A percentile compares a stretch with the other conserved stretches of the same genome.
phyloP scores from a whole-genome alignment of 2,329 filamentous ascomycete species.

The Exserohilum turcica region DNA sequence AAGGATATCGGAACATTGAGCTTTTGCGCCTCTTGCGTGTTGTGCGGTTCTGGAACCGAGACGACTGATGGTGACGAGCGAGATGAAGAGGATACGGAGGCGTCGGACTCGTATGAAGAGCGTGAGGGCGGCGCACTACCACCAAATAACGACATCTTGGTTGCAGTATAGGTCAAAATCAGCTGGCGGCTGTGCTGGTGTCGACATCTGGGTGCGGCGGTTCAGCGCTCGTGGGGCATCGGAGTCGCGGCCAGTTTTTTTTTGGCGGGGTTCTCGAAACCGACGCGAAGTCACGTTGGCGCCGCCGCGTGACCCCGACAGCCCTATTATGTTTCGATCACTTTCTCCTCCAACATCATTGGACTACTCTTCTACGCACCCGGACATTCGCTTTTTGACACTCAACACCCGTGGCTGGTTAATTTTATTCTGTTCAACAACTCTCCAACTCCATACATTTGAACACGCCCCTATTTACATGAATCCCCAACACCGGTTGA shows the following conservation, averaged over 20 bases:
- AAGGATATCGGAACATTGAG: not conserved
- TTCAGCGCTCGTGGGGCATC: conserved; percentile 10
- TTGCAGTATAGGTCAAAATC: conserved; percentile 25
- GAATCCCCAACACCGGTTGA: not conserved
- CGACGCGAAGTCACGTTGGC: conserved; percentile 22
- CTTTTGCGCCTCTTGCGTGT: conserved; percentile 20
- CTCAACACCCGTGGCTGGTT: no score
- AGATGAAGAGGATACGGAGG: conserved; percentile 7
- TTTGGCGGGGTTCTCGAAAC: conserved; percentile 17
- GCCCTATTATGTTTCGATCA: not conserved
- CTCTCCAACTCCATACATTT: not conserved
- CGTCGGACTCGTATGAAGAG: conserved; percentile 21
- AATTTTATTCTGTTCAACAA: not conserved
- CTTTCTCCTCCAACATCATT: not conserved
- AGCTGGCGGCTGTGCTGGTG: conserved; percentile 1
- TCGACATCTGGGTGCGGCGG: not conserved
- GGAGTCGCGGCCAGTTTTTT: conserved; percentile 9
- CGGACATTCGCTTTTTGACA: no score
- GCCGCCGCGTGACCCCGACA: not conserved
- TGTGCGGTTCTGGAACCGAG: conserved; percentile 1
- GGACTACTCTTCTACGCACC: not conserved
- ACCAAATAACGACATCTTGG: conserved; percentile 48
- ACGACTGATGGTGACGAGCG: conserved; percentile 13
- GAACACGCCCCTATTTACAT: not conserved
- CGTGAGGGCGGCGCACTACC: conserved; percentile 22